Conservation (phyloP, 140 eudicot genomes). For the Flaveria floridana region DNA sequence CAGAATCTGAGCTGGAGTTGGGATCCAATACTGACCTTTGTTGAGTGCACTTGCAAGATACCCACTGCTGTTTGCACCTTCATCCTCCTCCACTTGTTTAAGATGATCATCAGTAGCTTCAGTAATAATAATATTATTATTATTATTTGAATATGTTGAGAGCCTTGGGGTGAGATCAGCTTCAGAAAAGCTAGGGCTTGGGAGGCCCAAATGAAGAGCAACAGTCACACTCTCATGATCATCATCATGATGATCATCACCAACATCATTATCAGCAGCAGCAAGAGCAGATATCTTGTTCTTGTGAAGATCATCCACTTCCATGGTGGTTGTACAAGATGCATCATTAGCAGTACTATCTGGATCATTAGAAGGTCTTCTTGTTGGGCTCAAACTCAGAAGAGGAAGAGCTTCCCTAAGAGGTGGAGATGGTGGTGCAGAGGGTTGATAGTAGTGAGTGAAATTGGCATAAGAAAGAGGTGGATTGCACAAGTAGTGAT, state of each 20-base stretch:
- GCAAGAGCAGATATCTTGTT: constrained; percentile 19
- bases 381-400: constrained; percentile 49
- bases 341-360: constrained; percentile 21
- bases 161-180: constrained; percentile 45
- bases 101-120: constrained; percentile 19
- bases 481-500: constrained; percentile 33
- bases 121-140: neutral
- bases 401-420: constrained; percentile 66
- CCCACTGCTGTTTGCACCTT: constrained; percentile 34
- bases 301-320: constrained; percentile 30
- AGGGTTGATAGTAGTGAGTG: constrained; percentile 8
- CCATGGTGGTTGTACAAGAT: constrained; percentile 38
- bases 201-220: constrained; percentile 65
- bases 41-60: constrained; percentile 36
- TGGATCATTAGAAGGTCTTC: constrained; percentile 18
- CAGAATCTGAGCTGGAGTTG: constrained; percentile 72
- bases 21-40: constrained; percentile 73
- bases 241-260: constrained; percentile 29
- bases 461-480: constrained; percentile 25
- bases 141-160: constrained; percentile 30
- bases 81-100: constrained; percentile 33
- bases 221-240: constrained; percentile 49
- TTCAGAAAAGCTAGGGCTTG: constrained; percentile 37
- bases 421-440: constrained; percentile 63
- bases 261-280: neutral